These are phyloP conservation scores for Hanseniaspora taiwanica DNA, from an alignment of 805 yeast species.

Conservation along the genomic window DNA sequence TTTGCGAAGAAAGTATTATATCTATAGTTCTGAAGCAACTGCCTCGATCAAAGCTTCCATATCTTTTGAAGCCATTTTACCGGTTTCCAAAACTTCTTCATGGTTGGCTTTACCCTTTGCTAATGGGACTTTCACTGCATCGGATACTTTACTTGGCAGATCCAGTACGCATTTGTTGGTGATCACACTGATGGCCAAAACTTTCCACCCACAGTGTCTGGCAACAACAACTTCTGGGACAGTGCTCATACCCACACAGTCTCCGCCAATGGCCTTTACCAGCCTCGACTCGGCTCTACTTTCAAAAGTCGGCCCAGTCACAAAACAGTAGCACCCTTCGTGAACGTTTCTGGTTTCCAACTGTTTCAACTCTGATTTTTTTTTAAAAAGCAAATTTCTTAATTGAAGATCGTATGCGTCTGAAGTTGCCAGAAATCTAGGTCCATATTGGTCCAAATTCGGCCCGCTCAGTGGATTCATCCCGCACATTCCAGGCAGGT, in stretches of 20 bases:
- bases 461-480: slow-evolving; percentile 80
- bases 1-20: neutral
- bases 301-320: slow-evolving; percentile 91
- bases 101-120: slow-evolving; percentile 78
- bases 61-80: slow-evolving; percentile 67
- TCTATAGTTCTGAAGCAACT: slow-evolving; percentile 32
- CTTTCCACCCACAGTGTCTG: slow-evolving; percentile 72
- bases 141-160: slow-evolving; percentile 35
- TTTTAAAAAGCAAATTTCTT: slow-evolving; percentile 44
- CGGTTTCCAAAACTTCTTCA: slow-evolving; percentile 80
- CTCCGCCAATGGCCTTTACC: slow-evolving; percentile 65
- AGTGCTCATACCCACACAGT: slow-evolving; percentile 95
- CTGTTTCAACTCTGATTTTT: slow-evolving; percentile 32
- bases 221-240: slow-evolving; percentile 94
- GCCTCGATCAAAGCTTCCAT: slow-evolving; percentile 58
- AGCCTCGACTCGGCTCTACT: slow-evolving; percentile 82
- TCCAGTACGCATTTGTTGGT: slow-evolving; percentile 72
- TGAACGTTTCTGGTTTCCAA: slow-evolving; percentile 40
- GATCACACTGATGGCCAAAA: slow-evolving; percentile 72
- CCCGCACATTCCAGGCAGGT: slow-evolving; percentile 85
- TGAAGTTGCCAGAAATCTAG: slow-evolving; percentile 74
- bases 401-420: slow-evolving; percentile 78
- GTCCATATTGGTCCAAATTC: slow-evolving; percentile 67
- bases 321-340: slow-evolving; percentile 80
- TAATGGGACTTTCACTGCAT: slow-evolving; percentile 42